A percentile compares a stretch with the other conserved stretches of the same genome.
Evolutionary conservation across 2,329 filamentous ascomycete species (phyloP).

Genomic region (Aspergillus fijiensis): DNA sequence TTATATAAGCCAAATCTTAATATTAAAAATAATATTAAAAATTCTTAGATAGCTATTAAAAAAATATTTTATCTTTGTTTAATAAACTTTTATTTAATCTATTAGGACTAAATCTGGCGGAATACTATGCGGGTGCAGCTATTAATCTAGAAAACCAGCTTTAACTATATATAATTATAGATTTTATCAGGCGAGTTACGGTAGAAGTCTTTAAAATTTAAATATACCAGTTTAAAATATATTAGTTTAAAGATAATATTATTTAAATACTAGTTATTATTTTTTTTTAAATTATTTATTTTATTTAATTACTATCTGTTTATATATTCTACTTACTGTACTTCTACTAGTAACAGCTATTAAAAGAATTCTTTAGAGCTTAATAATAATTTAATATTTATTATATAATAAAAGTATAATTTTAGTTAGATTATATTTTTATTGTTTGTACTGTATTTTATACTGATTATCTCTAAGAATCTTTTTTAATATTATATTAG

Average conservation of each 20-base stretch:
- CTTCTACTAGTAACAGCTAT: too few species aligned
- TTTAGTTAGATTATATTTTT: too few species aligned
- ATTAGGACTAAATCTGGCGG: constrained; percentile 21
- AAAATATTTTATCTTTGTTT: too few species aligned
- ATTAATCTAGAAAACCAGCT: constrained; percentile 18
- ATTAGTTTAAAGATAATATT: too few species aligned
- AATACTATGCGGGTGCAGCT: constrained; percentile 16
- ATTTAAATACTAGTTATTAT: too few species aligned
- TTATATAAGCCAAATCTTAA: neutral
- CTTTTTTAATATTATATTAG: neutral
- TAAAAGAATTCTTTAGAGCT: too few species aligned
- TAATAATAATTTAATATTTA: too few species aligned
- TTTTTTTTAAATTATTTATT: too few species aligned
- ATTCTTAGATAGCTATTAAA: constrained; percentile 9
- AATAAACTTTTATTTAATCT: constrained; percentile 18
- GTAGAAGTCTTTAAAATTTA: constrained; percentile 1
- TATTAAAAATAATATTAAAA: neutral
- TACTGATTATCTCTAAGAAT: neutral
- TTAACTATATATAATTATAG: constrained; percentile 16
- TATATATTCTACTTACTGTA: too few species aligned
- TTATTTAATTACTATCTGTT: accelerated
- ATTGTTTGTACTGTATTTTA: accelerated
- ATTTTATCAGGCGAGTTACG: constrained; percentile 19
- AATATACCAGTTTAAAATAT: too few species aligned
- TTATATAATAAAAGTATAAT: too few species aligned